Evolutionary conservation across 495 filamentous ascomycete species (phyloP).

Genomic region (Xylaria nigripes): DNA sequence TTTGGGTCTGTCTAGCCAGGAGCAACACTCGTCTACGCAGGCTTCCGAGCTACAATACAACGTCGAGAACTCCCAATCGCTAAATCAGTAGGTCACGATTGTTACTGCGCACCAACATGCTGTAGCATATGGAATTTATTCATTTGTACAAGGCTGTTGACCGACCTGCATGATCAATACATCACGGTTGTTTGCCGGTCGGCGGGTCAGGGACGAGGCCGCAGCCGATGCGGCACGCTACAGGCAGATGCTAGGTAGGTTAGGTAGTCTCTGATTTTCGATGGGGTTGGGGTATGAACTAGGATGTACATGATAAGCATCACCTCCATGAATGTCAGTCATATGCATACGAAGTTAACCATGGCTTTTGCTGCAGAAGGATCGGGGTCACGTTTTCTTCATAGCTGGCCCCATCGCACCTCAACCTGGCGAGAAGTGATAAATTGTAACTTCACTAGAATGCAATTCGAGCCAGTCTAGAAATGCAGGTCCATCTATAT

Average conservation of each 20-base stretch:
- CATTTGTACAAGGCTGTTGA: conserved; percentile 24
- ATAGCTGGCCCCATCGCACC: neutral
- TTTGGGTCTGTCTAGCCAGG: neutral
- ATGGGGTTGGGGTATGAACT: neutral
- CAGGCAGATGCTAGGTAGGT: conserved; percentile 7
- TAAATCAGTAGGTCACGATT: neutral
- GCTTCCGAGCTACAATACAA: conserved; percentile 8
- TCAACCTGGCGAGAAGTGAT: neutral
- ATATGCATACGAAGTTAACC: conserved; percentile 1
- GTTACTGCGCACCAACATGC: conserved; percentile 1
- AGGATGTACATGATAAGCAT: conserved; percentile 1
- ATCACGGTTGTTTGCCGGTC: conserved; percentile 26
- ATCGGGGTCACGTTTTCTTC: conserved; percentile 3
- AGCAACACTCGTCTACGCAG: neutral
- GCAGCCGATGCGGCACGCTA: conserved; percentile 25
- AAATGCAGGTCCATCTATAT: neutral
- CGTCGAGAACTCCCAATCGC: conserved; percentile 2
- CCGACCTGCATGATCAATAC: conserved; percentile 23
- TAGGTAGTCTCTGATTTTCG: conserved; percentile 1
- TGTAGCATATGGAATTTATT: conserved; percentile 7
- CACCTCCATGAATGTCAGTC: conserved; percentile 2
- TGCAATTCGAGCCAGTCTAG: neutral
- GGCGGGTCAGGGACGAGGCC: conserved; percentile 26
- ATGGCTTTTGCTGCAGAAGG: conserved; percentile 3
- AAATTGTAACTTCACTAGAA: neutral